Base-by-base conservation (phyloP, 192 early-diverging fungal genomes). In the Coemansia sp. region DNA sequence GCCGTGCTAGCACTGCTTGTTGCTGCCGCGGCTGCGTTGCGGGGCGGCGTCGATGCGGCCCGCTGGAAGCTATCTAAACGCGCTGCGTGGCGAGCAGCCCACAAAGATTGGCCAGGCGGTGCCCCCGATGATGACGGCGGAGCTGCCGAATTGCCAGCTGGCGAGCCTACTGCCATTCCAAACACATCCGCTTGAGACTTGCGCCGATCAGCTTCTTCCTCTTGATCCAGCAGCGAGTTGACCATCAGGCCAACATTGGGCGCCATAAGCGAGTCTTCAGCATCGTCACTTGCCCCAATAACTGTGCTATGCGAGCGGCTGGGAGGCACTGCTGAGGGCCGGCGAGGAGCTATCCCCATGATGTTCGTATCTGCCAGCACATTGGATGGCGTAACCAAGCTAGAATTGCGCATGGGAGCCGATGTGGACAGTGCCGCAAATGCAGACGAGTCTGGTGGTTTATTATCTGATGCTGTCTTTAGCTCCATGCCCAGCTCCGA, bases 31-130 rank as follows among this genome's bases (percentile, higher is more conserved):
- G 52, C 54, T 13, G 55, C 45, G 26, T 78, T 71, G 42, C 61
- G 59, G 6, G 75, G 75, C 53, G 75, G 75, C 12, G 75, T 78
- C 1, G 75, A 78, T 3, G 75, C 59, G 1, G 75, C 68, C 9
- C 75, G 75, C 61, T 78, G 75, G 36, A 78, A 57, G 21, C 63
- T 65, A 15, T 78, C 75, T 11, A 78, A 57, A 3, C 75, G 68
- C 5, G 64, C 68, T 2, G 64, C 75, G 30, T 78, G 68, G 53
- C 69, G 68, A 3, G 75, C 57, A 5, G 65, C 61, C 75, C 75
- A 78, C 5, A 76, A 56, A 15, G 60, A 65, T 51, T 78, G 75
- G 15, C 65, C 69, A 14, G 64, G 53, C 35, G 53, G 39, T 14
- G 55, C 52, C 19, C 44, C 42, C 15, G 68, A 55, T 1, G 50